phyloP scores from a whole-genome alignment of 345 rosid species.

The Pelargonium nanum region DNA sequence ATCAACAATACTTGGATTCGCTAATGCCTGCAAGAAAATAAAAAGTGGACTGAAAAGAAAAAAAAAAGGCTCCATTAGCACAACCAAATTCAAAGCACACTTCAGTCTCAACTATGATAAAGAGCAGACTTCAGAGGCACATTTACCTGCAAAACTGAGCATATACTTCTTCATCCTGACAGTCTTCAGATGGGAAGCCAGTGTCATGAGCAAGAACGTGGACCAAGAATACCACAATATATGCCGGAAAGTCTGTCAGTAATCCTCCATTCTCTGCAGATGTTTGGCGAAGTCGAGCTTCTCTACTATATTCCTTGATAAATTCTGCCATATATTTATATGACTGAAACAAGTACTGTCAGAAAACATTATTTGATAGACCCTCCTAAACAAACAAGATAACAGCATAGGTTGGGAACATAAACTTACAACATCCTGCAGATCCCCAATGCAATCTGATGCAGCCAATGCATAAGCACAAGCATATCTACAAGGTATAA shows the following conservation, averaged over 20 bases:
- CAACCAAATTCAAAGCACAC: constrained; percentile 10
- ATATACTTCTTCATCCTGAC: constrained; percentile 51
- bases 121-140: constrained; percentile 5
- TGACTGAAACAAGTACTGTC: constrained; percentile 34
- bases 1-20: constrained; percentile 26
- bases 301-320: constrained; percentile 40
- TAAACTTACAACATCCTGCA: constrained; percentile 50
- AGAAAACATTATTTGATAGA: constrained; percentile 12
- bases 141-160: constrained; percentile 60
- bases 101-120: not conserved
- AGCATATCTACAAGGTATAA: constrained; percentile 71
- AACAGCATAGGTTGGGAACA: constrained; percentile 3
- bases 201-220: constrained; percentile 75
- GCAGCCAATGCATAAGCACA: constrained; percentile 65
- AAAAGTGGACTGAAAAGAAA: constrained; percentile 67
- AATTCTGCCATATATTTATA: constrained; percentile 58
- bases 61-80: constrained; percentile 12
- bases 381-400: not conserved
- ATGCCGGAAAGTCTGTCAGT: constrained; percentile 54
- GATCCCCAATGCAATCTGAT: constrained; percentile 41
- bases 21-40: constrained; percentile 37
- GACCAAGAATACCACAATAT: constrained; percentile 62
- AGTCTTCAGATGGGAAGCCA: constrained; percentile 57
- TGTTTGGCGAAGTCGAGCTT: constrained; percentile 37
- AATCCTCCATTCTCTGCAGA: constrained; percentile 36